Percentiles rank a stretch among this genome's conserved stretches.
These are phyloP conservation scores for Carex parvula DNA, from an alignment of 176 grass and related monocot species.

Conservation along the genomic window DNA sequence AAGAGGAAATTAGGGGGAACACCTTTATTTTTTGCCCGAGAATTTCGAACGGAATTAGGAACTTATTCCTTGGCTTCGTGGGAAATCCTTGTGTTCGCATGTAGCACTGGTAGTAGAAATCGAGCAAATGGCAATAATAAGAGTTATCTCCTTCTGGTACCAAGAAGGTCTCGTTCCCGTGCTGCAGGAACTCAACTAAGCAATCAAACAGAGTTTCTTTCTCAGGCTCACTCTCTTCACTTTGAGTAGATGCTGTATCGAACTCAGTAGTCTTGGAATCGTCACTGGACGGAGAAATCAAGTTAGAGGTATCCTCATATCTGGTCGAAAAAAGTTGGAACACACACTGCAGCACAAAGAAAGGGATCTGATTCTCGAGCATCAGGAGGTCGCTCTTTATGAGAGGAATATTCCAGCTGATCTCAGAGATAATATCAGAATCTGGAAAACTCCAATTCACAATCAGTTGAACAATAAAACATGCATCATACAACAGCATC, in stretches of 20 bases:
- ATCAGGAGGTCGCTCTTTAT: constrained; percentile 20
- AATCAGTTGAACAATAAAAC: constrained; percentile 15
- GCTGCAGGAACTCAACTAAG: constrained; percentile 2
- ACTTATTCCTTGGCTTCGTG: neutral
- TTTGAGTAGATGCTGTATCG: neutral
- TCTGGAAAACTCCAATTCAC: constrained; percentile 10
- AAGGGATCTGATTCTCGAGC: constrained; percentile 30
- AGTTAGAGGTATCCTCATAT: neutral
- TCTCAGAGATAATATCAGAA: constrained; percentile 1
- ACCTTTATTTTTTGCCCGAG: too few species aligned
- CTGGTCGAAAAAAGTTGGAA: neutral
- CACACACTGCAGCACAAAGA: neutral
- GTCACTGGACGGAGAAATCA: neutral
- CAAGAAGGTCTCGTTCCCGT: neutral
- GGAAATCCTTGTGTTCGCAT: neutral
- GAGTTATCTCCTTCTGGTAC: neutral
- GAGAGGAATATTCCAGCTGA: constrained; percentile 26
- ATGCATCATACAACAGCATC: constrained; percentile 18
- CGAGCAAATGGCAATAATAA: constrained; percentile 16
- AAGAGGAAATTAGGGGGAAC: too few species aligned
- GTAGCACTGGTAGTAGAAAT: constrained; percentile 27
- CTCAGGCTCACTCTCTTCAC: neutral
- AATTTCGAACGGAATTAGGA: too few species aligned
- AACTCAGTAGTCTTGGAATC: neutral
- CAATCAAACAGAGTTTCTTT: neutral